Percentiles rank a stretch among this genome's conserved stretches.
phyloP scores from a whole-genome alignment of 805 yeast genomes.

The Metschnikowia cerradonensis region DNA sequence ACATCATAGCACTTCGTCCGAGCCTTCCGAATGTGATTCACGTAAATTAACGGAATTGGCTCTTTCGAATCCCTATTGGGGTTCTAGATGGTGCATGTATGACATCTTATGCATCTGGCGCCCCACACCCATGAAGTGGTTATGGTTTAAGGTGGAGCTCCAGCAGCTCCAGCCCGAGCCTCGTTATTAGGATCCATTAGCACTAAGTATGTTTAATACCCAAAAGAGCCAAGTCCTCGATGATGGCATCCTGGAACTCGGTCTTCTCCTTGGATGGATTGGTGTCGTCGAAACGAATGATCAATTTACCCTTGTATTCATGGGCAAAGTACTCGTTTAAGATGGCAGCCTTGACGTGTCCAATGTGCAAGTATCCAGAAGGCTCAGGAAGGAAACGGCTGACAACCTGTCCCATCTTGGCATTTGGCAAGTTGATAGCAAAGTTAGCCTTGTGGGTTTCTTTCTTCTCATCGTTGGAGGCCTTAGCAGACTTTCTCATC shows the following conservation, averaged over 20 bases:
- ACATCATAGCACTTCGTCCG: too few species aligned
- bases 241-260: slow-evolving; percentile 90
- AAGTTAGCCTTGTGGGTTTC: slow-evolving; percentile 91
- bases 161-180: too few species aligned
- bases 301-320: slow-evolving; percentile 91
- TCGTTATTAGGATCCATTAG: too few species aligned
- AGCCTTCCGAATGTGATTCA: too few species aligned
- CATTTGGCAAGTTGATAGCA: slow-evolving; percentile 89
- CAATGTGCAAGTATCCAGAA: slow-evolving; percentile 97
- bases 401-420: slow-evolving; percentile 90
- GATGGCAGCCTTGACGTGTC: slow-evolving; percentile 98
- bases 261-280: slow-evolving; percentile 95
- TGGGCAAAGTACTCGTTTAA: slow-evolving; percentile 95
- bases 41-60: too few species aligned
- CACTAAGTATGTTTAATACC: slow-evolving; percentile 56
- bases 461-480: slow-evolving; percentile 57
- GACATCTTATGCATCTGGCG: too few species aligned
- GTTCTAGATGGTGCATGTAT: too few species aligned
- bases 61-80: too few species aligned
- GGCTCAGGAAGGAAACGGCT: slow-evolving; percentile 99
- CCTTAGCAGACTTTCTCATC: slow-evolving; percentile 63
- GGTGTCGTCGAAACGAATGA: slow-evolving; percentile 96
- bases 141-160: too few species aligned
- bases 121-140: too few species aligned
- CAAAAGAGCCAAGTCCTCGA: slow-evolving; percentile 84